phyloP scores from a whole-genome alignment of 345 rosid genomes.

The Arabidopsis thaliana region DNA sequence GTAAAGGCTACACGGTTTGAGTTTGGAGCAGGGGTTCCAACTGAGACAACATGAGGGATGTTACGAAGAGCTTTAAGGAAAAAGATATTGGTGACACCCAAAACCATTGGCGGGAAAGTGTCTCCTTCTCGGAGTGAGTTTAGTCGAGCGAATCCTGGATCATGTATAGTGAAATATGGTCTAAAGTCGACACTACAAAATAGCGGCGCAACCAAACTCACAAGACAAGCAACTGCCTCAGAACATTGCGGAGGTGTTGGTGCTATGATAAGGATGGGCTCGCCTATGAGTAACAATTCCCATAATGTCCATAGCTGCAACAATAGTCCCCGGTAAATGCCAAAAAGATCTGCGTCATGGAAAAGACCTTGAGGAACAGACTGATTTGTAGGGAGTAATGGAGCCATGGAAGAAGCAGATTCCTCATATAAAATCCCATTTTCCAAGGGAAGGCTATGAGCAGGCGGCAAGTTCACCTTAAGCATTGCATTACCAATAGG shows the following conservation, averaged over 20 bases:
- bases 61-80: conserved; percentile 87
- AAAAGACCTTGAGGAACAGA: conserved; percentile 94
- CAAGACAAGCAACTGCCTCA: conserved; percentile 96
- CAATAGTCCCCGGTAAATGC: conserved; percentile 76
- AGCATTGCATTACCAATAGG: conserved; percentile 92
- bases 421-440: conserved; percentile 65
- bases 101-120: conserved; percentile 83
- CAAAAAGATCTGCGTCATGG: conserved; percentile 94
- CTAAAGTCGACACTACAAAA: conserved; percentile 91
- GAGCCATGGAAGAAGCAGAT: conserved; percentile 88
- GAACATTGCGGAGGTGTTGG: conserved; percentile 97
- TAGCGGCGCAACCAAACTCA: conserved; percentile 89
- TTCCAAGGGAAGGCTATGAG: conserved; percentile 82
- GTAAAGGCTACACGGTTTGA: conserved; percentile 62
- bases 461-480: conserved; percentile 89
- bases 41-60: conserved; percentile 90
- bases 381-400: conserved; percentile 88
- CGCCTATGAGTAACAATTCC: conserved; percentile 92
- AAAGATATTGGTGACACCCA: conserved; percentile 96
- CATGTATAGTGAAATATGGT: conserved; percentile 97
- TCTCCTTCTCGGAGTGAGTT: conserved; percentile 83
- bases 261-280: conserved; percentile 91
- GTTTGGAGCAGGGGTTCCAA: conserved; percentile 78
- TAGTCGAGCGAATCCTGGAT: conserved; percentile 74
- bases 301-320: conserved; percentile 93